Base-by-base conservation (phyloP, 2,329 filamentous ascomycete species). In the Pseudopithomyces maydicus region DNA sequence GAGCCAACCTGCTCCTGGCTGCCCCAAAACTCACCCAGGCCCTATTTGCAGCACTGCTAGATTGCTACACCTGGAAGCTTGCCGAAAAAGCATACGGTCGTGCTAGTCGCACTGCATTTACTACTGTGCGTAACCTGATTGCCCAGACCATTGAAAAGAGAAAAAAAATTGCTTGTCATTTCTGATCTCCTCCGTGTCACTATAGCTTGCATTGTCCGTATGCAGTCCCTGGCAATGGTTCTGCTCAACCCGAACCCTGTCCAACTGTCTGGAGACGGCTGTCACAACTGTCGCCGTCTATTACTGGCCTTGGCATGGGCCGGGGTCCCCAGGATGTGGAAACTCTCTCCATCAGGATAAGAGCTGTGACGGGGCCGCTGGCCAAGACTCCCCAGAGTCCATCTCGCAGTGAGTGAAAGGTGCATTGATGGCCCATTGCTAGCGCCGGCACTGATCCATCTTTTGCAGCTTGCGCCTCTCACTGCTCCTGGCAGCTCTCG, bases 191-290 rank as follows among this genome's bases (percentile, higher is more conserved):
- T 41, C n/a, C 38, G 14, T 19, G n/a, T 55, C 54, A 57, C 61
- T 62, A 57, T 74, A 92, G 88, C 80, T 96, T 44, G 82, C 84
- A 56, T 83, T 95, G 77, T 88, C 87, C 2, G 75, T 90, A 42
- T 80, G 88, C 68, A 96, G 88, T 75, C 91, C 95, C 6, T 99
- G 95, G 92, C 92, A 97, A 74, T 98, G 91, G 91, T 98, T 95
- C 77, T 95, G 90, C 77, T 95, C 92, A 1, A 94, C 92, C 0
- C 85, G 95, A 45, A 97, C 95, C 0, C 89, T 99, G 70, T 97
- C 94, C 53, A 99, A 99, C 78, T 95, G 89, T 51, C 80, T 98
- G 4, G 95, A 99, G 80, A 92, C 90, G n/a, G 90, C 90, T 0
- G 79, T 99, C 65, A 97, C 94, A 4, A 82, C 90, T 57, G 82